Evolutionary conservation across 2,329 filamentous ascomycete species (phyloP), one percentile per base, ranked within the genome.

Genomic region (Blastomyces parvus): DNA sequence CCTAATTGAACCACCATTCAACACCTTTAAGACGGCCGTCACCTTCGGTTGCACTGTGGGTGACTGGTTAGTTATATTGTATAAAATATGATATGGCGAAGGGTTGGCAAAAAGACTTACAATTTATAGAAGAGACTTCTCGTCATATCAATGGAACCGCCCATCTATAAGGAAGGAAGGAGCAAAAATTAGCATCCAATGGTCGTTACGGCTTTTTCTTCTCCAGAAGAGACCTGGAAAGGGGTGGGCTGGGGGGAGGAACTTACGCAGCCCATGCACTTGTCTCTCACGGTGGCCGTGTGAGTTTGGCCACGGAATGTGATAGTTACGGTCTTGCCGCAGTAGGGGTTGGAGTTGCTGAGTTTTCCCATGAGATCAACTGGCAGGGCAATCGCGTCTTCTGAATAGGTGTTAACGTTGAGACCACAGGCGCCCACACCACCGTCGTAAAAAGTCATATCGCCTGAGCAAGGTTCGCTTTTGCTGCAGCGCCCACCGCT

Each of bases 371-470:
- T 90, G 71, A 89, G 77, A 4, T 70, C 77, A 52, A 80, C 69
- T 25, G 88, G 84, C 61, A 95, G 79, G 64, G 90, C 90, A 63
- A 94, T 84, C 64, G 91, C 85, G 72, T 83, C 79, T 25, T 86
- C 80, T 3, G 71, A 74, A 66, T 75, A 72, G 70, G 85, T 84
- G 57, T 79, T 72, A 76, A 86, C 86, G 67, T 85, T 82, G 46
- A 73, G 74, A 62, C 89, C 89, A 71, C 90, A 94, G 27, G 87
- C 76, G 64, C 88, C 87, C 9, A 88, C 72, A 52, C 87, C 90
- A 58, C 88, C 79, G 50, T 80, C 77, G 78, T 89, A 95, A 80
- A 84, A 92, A 64, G 90, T 94, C 68, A 90, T 81, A 59, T 91
- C 83, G 65, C 89, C 90, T 0, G 72, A 71, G 69, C 70, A 74